Percentiles rank a stretch among this genome's conserved stretches.
Evolutionary conservation across 2,329 filamentous ascomycete genomes (phyloP).

Genomic region (Paecilomyces dactylethromorphus): DNA sequence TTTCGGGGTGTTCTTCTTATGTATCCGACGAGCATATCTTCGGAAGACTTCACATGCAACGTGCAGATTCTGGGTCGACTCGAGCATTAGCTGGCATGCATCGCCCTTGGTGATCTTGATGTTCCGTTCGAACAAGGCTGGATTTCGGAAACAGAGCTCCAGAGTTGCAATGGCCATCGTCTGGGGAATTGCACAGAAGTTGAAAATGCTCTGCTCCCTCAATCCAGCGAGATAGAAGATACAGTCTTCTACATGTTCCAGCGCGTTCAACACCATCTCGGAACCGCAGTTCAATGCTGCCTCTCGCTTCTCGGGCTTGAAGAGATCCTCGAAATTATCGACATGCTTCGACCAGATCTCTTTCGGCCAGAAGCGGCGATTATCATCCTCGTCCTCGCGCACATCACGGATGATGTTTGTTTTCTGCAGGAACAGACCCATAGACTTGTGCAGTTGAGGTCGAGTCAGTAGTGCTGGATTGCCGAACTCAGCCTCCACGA

Average conservation of each 20-base stretch:
- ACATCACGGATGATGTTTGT: slow-evolving; percentile 98
- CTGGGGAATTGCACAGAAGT: slow-evolving; percentile 96
- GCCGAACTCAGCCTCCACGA: slow-evolving; percentile 78
- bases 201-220: slow-evolving; percentile 95
- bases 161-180: slow-evolving; percentile 95
- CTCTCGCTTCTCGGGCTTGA: slow-evolving; percentile 70
- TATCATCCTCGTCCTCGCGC: slow-evolving; percentile 80
- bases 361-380: slow-evolving; percentile 86
- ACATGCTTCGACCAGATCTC: slow-evolving; percentile 98
- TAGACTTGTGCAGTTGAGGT: slow-evolving; percentile 79
- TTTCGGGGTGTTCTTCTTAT: slow-evolving; percentile 86
- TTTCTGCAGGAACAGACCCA: slow-evolving; percentile 97
- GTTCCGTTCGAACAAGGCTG: slow-evolving; percentile 74
- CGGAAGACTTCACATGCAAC: slow-evolving; percentile 77
- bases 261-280: slow-evolving; percentile 87
- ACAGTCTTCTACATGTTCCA: slow-evolving; percentile 84
- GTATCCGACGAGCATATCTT: slow-evolving; percentile 70
- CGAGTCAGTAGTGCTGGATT: slow-evolving; percentile 77
- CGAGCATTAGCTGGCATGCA: slow-evolving; percentile 83
- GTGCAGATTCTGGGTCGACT: slow-evolving; percentile 84
- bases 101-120: slow-evolving; percentile 96
- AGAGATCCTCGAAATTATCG: slow-evolving; percentile 80
- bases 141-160: slow-evolving; percentile 88
- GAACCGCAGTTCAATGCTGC: slow-evolving; percentile 79
- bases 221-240: slow-evolving; percentile 96